Percentiles rank a stretch among this genome's conserved stretches.
These are phyloP conservation scores for Hemileccinum rubropunctum DNA, from an alignment of 768 basidiomycete species.

Conservation along the genomic window DNA sequence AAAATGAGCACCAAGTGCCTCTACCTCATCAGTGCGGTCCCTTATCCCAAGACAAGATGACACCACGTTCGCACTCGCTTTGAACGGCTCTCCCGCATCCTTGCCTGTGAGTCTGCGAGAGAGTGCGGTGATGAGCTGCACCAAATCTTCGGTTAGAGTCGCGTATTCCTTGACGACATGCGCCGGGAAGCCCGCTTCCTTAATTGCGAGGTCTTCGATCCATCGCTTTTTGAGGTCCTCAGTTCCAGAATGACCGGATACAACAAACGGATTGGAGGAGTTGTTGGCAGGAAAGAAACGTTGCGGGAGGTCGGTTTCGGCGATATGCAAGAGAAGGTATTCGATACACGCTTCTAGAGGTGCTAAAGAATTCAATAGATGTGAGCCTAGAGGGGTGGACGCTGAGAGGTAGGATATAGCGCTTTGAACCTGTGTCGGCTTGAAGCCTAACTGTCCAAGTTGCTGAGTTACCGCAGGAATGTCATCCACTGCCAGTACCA, in stretches of 20 bases:
- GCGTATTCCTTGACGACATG: slow-evolving; percentile 61
- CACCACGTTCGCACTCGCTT: slow-evolving; percentile 30
- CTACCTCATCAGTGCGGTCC: slow-evolving; percentile 39
- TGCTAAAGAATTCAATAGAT: slow-evolving; percentile 55
- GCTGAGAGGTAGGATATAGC: slow-evolving; percentile 55
- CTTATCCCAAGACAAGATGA: slow-evolving; percentile 12
- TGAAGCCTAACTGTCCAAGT: slow-evolving; percentile 69
- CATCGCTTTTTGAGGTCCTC: slow-evolving; percentile 71
- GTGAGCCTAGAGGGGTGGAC: slow-evolving; percentile 57
- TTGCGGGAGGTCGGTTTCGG: slow-evolving; percentile 84
- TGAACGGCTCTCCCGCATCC: slow-evolving; percentile 28
- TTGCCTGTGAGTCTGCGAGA: slow-evolving; percentile 55
- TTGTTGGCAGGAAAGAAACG: slow-evolving; percentile 64
- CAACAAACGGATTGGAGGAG: slow-evolving; percentile 68
- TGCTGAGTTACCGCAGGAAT: slow-evolving; percentile 46
- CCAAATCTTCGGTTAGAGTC: slow-evolving; percentile 45
- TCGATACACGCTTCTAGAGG: slow-evolving; percentile 80
- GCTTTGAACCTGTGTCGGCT: slow-evolving; percentile 46
- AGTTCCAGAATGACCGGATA: slow-evolving; percentile 57
- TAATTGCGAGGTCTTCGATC: slow-evolving; percentile 76
- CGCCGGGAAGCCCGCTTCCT: slow-evolving; percentile 80
- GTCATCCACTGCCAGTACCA: slow-evolving; percentile 43
- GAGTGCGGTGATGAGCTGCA: slow-evolving; percentile 52
- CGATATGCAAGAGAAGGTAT: slow-evolving; percentile 77
- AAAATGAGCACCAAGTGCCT: slow-evolving; percentile 55